These are phyloP conservation scores for Pochonia chlamydosporia DNA, from an alignment of 2,329 filamentous ascomycete species.

Conservation along the genomic window DNA sequence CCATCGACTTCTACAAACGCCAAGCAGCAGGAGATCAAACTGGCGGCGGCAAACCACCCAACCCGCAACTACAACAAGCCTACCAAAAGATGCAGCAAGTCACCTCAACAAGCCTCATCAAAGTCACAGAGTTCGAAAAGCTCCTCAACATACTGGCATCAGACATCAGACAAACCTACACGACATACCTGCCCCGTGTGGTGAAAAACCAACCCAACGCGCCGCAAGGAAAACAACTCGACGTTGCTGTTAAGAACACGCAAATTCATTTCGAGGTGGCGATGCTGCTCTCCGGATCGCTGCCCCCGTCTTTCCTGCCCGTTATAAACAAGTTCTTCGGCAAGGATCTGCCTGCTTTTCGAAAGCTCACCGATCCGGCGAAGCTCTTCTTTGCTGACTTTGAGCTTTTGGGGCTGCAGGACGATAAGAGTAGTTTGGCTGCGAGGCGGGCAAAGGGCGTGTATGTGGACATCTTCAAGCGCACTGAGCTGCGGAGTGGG, in stretches of 20 bases:
- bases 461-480: slow-evolving; percentile 53
- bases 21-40: slow-evolving; percentile 34
- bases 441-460: slow-evolving; percentile 28
- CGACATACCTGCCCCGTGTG: slow-evolving; percentile 36
- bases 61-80: slow-evolving; percentile 49
- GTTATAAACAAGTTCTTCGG: slow-evolving; percentile 63
- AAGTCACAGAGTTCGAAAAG: slow-evolving; percentile 56
- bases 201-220: slow-evolving; percentile 42
- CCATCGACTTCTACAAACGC: slow-evolving; percentile 45
- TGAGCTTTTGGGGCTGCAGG: slow-evolving; percentile 59
- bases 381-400: slow-evolving; percentile 70
- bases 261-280: slow-evolving; percentile 45
- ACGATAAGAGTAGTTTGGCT: slow-evolving; percentile 45
- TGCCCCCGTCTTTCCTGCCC: slow-evolving; percentile 40
- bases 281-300: slow-evolving; percentile 44
- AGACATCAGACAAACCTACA: slow-evolving; percentile 48
- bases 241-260: slow-evolving; percentile 37
- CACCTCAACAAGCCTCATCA: slow-evolving; percentile 47
- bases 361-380: slow-evolving; percentile 55
- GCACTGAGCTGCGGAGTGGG: slow-evolving; percentile 41
- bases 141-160: slow-evolving; percentile 45
- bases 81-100: slow-evolving; percentile 50
- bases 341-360: slow-evolving; percentile 51
- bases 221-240: slow-evolving; percentile 35
- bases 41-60: slow-evolving; percentile 33